A percentile compares a stretch with the other conserved stretches of the same genome.
Evolutionary conservation across 2,329 filamentous ascomycete species (phyloP).

Genomic region (Epichloe elymi): DNA sequence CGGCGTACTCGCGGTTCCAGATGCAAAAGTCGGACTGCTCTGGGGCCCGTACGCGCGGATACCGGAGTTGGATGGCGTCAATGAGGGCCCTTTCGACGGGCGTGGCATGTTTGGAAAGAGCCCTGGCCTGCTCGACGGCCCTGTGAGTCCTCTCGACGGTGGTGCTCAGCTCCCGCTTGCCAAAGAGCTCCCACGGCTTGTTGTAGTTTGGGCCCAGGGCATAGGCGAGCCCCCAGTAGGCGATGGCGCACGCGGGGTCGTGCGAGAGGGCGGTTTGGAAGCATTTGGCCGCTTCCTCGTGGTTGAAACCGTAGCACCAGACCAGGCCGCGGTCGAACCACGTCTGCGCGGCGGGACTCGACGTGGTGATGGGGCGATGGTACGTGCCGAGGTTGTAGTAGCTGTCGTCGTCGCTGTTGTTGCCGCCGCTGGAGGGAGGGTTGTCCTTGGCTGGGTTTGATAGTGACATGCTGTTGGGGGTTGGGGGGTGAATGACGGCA

Average conservation of each 20-base stretch:
- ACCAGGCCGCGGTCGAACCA: constrained; percentile 65
- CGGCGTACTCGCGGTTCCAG: constrained; percentile 23
- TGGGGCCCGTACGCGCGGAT: constrained; percentile 35
- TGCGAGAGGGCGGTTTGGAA: constrained; percentile 44
- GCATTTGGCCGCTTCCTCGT: constrained; percentile 54
- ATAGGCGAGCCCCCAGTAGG: constrained; percentile 59
- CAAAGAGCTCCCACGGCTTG: constrained; percentile 64
- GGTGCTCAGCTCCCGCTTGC: constrained; percentile 40
- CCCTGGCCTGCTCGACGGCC: constrained; percentile 17
- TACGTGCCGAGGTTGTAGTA: constrained; percentile 52
- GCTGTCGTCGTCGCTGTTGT: constrained; percentile 18
- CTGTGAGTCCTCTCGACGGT: constrained; percentile 27
- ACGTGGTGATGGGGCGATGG: constrained; percentile 40
- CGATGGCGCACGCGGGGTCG: constrained; percentile 46
- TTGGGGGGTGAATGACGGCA: not conserved
- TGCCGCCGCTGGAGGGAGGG: not conserved
- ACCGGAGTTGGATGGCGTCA: constrained; percentile 46
- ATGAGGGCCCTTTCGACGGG: constrained; percentile 48
- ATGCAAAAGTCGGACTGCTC: constrained; percentile 31
- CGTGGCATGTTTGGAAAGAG: constrained; percentile 7
- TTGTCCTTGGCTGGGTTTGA: not conserved
- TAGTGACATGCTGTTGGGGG: not conserved
- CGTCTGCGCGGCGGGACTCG: constrained; percentile 35
- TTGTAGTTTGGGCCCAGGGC: constrained; percentile 63
- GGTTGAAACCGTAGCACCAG: constrained; percentile 67